These are phyloP conservation scores for Lodderomyces theae DNA, from an alignment of 1,139 yeast genomes.

Conservation along the genomic window DNA sequence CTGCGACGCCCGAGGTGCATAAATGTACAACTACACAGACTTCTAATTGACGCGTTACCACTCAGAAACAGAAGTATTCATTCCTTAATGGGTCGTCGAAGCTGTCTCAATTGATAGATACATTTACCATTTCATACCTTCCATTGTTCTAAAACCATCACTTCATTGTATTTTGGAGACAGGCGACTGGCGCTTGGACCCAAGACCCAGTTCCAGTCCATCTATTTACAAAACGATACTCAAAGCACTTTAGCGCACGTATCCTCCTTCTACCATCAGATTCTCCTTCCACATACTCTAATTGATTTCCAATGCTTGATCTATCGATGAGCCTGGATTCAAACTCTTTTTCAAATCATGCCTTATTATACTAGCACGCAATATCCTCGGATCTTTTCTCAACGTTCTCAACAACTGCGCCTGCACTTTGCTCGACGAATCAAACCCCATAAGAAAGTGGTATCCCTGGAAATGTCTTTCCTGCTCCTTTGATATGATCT, in stretches of 20 bases:
- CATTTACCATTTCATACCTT: too few relatives aligned
- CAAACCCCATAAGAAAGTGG: constrained; percentile 83
- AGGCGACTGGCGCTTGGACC: background rate
- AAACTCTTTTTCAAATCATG: constrained; percentile 57
- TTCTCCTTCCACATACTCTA: background rate
- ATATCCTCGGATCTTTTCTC: constrained; percentile 84
- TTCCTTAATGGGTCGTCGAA: too few relatives aligned
- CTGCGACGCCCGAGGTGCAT: too few relatives aligned
- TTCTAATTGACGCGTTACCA: too few relatives aligned
- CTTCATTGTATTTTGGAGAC: background rate
- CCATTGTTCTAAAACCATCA: background rate
- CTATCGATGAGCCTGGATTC: constrained; percentile 51
- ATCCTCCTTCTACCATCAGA: too few relatives aligned
- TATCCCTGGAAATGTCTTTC: constrained; percentile 89
- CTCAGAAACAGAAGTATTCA: too few relatives aligned
- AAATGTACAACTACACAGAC: too few relatives aligned
- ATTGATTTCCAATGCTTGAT: constrained; percentile 23
- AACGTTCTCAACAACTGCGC: constrained; percentile 78
- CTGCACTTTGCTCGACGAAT: constrained; percentile 82
- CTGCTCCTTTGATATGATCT: constrained; percentile 78
- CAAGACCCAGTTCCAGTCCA: too few relatives aligned
- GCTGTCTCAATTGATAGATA: too few relatives aligned
- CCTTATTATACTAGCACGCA: constrained; percentile 72
- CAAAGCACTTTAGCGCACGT: too few relatives aligned
- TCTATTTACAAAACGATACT: background rate